Conservation (phyloP, 2,329 filamentous ascomycete genomes). For the Phaeosphaeria sp. region DNA sequence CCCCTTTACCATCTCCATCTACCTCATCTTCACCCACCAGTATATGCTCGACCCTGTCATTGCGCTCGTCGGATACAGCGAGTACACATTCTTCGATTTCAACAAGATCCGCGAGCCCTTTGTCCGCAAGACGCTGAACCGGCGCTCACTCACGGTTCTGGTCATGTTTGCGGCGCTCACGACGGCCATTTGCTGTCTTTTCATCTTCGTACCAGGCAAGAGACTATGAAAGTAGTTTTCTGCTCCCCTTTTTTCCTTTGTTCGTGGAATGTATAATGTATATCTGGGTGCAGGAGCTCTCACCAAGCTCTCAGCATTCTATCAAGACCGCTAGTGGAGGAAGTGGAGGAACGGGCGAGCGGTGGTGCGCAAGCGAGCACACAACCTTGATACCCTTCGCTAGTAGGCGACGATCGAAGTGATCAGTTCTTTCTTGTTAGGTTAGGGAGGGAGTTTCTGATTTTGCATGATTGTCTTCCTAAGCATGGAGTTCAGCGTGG, state of each 20-base stretch:
- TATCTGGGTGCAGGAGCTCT: conserved; percentile 20
- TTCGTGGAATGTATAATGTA: conserved; percentile 27
- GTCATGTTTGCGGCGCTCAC: conserved; percentile 77
- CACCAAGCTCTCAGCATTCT: neutral
- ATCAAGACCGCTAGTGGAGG: neutral
- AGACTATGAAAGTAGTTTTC: conserved; percentile 60
- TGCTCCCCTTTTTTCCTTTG: conserved; percentile 2
- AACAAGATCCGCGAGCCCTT: conserved; percentile 88
- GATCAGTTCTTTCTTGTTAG: conserved; percentile 13
- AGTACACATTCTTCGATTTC: conserved; percentile 96
- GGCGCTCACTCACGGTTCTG: conserved; percentile 82
- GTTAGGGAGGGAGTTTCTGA: conserved; percentile 6
- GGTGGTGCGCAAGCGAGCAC: conserved; percentile 1
- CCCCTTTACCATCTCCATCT: conserved; percentile 90
- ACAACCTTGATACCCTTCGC: conserved; percentile 3
- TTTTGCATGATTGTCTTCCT: conserved; percentile 5
- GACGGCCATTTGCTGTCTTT: conserved; percentile 82
- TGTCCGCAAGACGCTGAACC: conserved; percentile 82
- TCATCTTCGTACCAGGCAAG: conserved; percentile 93
- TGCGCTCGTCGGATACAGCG: conserved; percentile 86
- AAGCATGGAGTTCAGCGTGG: conserved; percentile 6
- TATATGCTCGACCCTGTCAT: conserved; percentile 94
- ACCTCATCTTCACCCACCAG: conserved; percentile 77
- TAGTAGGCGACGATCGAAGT: conserved; percentile 1
- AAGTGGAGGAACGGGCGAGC: neutral